Evolutionary conservation across 192 early-diverging fungal genomes (phyloP), one percentile per base, ranked within the genome.

Genomic region (Backusella australiensis): DNA sequence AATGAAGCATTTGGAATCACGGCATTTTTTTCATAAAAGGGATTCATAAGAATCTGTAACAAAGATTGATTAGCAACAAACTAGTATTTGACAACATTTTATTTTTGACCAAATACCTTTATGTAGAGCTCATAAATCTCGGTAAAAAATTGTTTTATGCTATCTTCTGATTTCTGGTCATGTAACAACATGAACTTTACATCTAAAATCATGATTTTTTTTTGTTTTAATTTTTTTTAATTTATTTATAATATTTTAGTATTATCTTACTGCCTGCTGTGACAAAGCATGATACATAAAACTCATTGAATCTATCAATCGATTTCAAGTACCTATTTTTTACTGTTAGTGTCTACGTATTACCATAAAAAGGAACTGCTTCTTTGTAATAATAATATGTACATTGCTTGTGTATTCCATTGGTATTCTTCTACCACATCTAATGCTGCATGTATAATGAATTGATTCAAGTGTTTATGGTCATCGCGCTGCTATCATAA

Each of bases 391-490:
- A 21, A 38, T 0, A 32, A 32, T 32, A 46, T 77, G 80, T 90
- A 95, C 93, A 93, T 94, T 6, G 91, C 87, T 59, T 89, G 94
- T 32, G 91, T 95, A 74, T 86, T 92, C 91, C 96, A 97, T 84
- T 94, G 92, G 34, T 94, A 82, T 79, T 99, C 98, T 74, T 99
- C 97, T 19, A 99, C 95, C 44, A 98, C 88, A 84, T 99, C 98
- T 69, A 99, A 88, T 21, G 97, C 96, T 9, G 97, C 92, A 79
- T 99, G 98, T 12, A 96, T 91, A 59, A 99, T 94, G 77, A 99
- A 99, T 78, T 99, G 98, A 78, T 96, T 96, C 70, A 99, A 80
- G 83, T 98, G 94, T 65, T 88, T 83, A 74, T 92, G 86, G 77
- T 97, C 96, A 77, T 96, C 89, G 87, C 91, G 89, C 85, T 89